Evolutionary conservation across 192 early-diverging fungal genomes (phyloP).

Genomic region (Linderina pennispora): DNA sequence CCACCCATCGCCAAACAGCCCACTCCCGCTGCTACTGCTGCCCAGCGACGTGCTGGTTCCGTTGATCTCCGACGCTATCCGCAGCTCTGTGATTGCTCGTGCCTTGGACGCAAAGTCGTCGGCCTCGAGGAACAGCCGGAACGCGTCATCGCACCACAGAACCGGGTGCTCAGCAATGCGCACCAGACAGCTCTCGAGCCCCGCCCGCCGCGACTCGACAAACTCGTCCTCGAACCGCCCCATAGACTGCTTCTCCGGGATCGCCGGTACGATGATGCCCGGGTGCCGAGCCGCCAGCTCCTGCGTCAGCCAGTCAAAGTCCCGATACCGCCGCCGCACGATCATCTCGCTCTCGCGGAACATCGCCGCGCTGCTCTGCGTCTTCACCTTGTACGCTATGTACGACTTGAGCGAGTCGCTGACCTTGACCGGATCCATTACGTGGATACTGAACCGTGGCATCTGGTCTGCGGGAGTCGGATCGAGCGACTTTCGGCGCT

Average conservation of each 20-base stretch:
- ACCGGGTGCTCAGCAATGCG: constrained; percentile 76
- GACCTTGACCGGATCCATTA: constrained; percentile 86
- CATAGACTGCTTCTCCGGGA: constrained; percentile 90
- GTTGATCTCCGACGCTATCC: constrained; percentile 33
- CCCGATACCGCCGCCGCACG: constrained; percentile 83
- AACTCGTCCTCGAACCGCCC: constrained; percentile 95
- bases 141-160: constrained; percentile 74
- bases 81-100: constrained; percentile 28
- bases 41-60: constrained; percentile 23
- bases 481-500: constrained; percentile 38
- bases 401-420: constrained; percentile 82
- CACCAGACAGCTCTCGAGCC: constrained; percentile 76
- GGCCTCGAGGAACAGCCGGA: constrained; percentile 84
- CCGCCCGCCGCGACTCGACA: constrained; percentile 79
- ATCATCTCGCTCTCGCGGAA: constrained; percentile 71
- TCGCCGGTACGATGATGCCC: constrained; percentile 85
- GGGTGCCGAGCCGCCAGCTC: constrained; percentile 73
- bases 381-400: constrained; percentile 81
- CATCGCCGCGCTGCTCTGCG: constrained; percentile 73
- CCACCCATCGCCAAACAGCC: constrained; percentile 66
- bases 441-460: constrained; percentile 58
- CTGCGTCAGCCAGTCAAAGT: constrained; percentile 91
- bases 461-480: constrained; percentile 33
- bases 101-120: constrained; percentile 70
- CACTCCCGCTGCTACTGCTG: constrained; percentile 7